These are phyloP conservation scores for Diaporthe ampelina DNA, from an alignment of 2,329 filamentous ascomycete species.

Conservation along the genomic window DNA sequence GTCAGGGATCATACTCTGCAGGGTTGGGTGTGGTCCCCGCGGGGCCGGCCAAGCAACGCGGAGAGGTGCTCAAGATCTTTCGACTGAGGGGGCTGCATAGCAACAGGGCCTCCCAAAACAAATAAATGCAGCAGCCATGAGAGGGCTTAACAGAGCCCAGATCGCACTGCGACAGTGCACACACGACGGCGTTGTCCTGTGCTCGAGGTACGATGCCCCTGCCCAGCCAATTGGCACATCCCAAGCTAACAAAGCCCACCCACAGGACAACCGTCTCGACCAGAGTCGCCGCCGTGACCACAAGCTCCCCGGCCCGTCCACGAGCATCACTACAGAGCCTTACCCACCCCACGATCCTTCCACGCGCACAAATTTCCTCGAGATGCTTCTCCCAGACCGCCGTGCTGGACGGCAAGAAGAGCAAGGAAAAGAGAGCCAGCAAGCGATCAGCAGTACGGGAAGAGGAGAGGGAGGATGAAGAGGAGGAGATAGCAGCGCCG, in stretches of 20 bases:
- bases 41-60: slow-evolving; percentile 15
- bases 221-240: not conserved
- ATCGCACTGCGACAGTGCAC: slow-evolving; percentile 31
- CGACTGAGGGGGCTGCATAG: not conserved
- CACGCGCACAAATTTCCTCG: not conserved
- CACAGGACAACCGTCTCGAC: slow-evolving; percentile 16
- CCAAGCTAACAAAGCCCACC: slow-evolving; percentile 9
- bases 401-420: slow-evolving; percentile 34
- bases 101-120: not conserved
- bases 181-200: not conserved
- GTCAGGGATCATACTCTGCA: slow-evolving; percentile 1
- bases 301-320: slow-evolving; percentile 17
- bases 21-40: slow-evolving; percentile 16
- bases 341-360: not conserved
- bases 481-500: slow-evolving; percentile 19
- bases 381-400: slow-evolving; percentile 39
- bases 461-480: slow-evolving; percentile 26
- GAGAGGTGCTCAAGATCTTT: not conserved
- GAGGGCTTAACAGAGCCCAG: slow-evolving; percentile 35
- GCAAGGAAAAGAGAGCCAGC: slow-evolving; percentile 32
- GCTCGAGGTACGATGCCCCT: not conserved
- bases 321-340: not conserved
- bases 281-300: not conserved
- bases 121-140: slow-evolving; percentile 31
- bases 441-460: slow-evolving; percentile 13